Conservation (phyloP, 768 basidiomycete species). For the Podaxis rugospora region DNA sequence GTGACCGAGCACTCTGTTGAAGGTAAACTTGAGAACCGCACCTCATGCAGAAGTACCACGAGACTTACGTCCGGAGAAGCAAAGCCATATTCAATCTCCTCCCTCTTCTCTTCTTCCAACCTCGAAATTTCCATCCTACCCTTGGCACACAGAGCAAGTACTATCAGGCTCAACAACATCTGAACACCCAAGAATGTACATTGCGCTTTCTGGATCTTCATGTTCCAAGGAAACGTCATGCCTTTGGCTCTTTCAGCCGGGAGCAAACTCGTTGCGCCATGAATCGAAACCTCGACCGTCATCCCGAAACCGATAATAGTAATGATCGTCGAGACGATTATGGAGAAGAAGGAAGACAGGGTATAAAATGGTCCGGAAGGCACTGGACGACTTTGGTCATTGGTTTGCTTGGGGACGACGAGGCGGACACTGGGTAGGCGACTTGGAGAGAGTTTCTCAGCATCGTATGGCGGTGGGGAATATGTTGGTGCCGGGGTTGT, state of each 20-base stretch:
- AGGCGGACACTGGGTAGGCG: background rate
- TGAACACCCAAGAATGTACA: conserved; percentile 20
- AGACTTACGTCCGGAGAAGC: conserved; percentile 7
- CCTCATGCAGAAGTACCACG: background rate
- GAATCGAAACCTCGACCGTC: conserved; percentile 23
- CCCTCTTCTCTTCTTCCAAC: conserved; percentile 2
- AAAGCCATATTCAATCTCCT: conserved; percentile 11
- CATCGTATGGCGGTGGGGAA: background rate
- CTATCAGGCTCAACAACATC: conserved; percentile 12
- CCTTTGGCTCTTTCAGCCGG: conserved; percentile 19
- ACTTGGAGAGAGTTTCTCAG: background rate
- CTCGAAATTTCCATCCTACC: conserved; percentile 9
- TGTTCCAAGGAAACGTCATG: conserved; percentile 23
- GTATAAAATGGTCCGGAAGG: conserved; percentile 14
- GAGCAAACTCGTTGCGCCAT: conserved; percentile 19
- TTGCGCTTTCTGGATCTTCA: conserved; percentile 24
- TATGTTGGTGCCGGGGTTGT: background rate
- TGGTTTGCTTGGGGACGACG: background rate
- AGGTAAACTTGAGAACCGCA: background rate
- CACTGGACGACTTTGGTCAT: background rate
- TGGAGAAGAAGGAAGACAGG: conserved; percentile 13
- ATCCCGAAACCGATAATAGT: conserved; percentile 21
- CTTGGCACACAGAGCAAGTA: conserved; percentile 12
- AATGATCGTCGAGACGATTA: conserved; percentile 17
- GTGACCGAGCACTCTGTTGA: background rate